Evolutionary conservation across 805 yeast genomes (phyloP), one percentile per base, ranked within the genome.

Genomic region (Deakozyma indianensis): DNA sequence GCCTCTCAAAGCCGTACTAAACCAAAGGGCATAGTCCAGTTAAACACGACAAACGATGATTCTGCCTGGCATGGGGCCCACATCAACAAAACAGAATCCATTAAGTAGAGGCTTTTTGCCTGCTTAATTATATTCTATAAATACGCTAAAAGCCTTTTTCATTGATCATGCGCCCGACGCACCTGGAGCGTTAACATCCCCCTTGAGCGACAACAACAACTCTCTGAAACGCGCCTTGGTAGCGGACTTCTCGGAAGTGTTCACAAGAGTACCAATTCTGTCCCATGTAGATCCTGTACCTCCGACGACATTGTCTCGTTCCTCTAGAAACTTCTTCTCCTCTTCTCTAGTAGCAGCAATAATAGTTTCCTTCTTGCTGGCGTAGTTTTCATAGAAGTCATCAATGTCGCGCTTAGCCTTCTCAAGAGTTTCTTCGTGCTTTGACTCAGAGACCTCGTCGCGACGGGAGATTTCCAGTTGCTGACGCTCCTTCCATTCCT

Each of bases 301-400:
- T 24, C 63, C 59, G 29, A 61, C 64, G 29, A 53, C 58, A 24
- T 73, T 72, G 60, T 87, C 95, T 60, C 92, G 79, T 56, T 81
- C 77, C 46, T 72, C 75, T 50, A 83, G 60, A 59, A 81, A 87
- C 49, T 74, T 76, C 52, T 75, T 78, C 54, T 85, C 84, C 53
- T 82, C 92, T 44, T 69, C 67, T 59, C 71, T 69, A 11, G 83
- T 80, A 48, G 73, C 71, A 49, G 75, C 78, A 46, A 79, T 66
- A 44, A 78, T 75, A 52, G 73, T 73, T 45, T 85, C 90, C 63
- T 78, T 82, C 68, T 88, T 88, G 58, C 72, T 69, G 66, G 85
- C 87, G 70, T 90, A 90, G 58, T 80, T 80, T 55, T 85, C 95
- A 63, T 90, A 90, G 63, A 90, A 90, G 51, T 83, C 95, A 61